A percentile compares a stretch with the other conserved stretches of the same genome.
phyloP scores from a whole-genome alignment of 2,329 filamentous ascomycete genomes.

The Trichoderma hamatum region DNA sequence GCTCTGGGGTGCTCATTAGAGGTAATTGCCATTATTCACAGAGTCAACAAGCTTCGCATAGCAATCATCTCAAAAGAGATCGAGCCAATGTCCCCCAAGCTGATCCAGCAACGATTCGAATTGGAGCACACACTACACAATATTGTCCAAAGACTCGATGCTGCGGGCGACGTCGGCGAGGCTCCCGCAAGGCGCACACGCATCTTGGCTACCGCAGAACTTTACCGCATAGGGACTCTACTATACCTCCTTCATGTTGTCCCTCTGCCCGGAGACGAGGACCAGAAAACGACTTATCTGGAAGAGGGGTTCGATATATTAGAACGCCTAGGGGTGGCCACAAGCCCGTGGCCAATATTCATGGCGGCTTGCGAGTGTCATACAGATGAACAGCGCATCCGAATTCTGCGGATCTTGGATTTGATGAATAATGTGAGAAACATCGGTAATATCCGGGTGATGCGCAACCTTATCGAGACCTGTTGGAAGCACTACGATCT shows the following conservation, averaged over 20 bases:
- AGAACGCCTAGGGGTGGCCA: conserved; percentile 45
- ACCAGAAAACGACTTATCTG: conserved; percentile 33
- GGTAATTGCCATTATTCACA: conserved; percentile 48
- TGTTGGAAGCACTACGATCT: conserved; percentile 53
- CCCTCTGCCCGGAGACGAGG: conserved; percentile 28
- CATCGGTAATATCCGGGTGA: conserved; percentile 50
- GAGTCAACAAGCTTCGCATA: conserved; percentile 44
- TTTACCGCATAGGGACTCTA: conserved; percentile 53
- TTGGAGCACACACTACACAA: conserved; percentile 25
- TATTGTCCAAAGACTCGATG: conserved; percentile 26
- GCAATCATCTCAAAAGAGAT: conserved; percentile 15
- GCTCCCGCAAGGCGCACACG: conserved; percentile 36
- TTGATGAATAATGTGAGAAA: conserved; percentile 46
- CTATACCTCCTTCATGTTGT: conserved; percentile 48
- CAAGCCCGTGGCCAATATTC: conserved; percentile 54
- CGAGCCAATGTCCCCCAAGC: conserved; percentile 26
- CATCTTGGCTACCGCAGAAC: conserved; percentile 50
- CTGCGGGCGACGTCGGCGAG: conserved; percentile 31
- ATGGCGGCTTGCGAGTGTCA: conserved; percentile 50
- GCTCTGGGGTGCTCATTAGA: conserved; percentile 52
- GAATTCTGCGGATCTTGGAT: conserved; percentile 46
- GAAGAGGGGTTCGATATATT: conserved; percentile 44
- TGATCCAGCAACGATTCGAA: conserved; percentile 30
- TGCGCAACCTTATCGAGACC: conserved; percentile 47
- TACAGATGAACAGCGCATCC: conserved; percentile 46